phyloP scores from a whole-genome alignment of 805 yeast species.

The Scheffersomyces stipitis region DNA sequence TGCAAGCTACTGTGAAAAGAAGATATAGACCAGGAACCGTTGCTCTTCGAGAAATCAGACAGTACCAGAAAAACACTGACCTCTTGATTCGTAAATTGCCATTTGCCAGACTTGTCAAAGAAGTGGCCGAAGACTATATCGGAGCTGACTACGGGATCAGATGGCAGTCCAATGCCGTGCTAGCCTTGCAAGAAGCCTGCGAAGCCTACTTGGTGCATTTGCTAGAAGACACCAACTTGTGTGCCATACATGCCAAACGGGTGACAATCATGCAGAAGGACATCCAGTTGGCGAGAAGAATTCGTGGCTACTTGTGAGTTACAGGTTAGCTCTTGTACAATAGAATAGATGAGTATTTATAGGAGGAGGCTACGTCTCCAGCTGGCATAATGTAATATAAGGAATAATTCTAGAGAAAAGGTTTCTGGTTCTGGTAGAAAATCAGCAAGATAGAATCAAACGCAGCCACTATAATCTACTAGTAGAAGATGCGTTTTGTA shows the following conservation, averaged over 20 bases:
- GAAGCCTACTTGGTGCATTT: conserved; percentile 75
- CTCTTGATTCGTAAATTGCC: conserved; percentile 69
- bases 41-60: conserved; percentile 68
- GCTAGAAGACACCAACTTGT: conserved; percentile 72
- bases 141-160: conserved; percentile 57
- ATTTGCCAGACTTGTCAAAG: conserved; percentile 73
- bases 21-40: conserved; percentile 62
- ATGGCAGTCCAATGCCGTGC: conserved; percentile 77
- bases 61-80: conserved; percentile 67
- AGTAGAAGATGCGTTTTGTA: too few species aligned
- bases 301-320: conserved; percentile 53
- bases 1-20: conserved; percentile 27
- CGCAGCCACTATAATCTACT: too few species aligned
- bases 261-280: conserved; percentile 87
- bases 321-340: too few species aligned
- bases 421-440: too few species aligned
- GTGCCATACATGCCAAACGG: conserved; percentile 78
- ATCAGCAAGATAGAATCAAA: too few species aligned
- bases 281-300: conserved; percentile 75
- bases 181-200: conserved; percentile 79
- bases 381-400: too few species aligned
- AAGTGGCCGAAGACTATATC: conserved; percentile 61
- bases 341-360: too few species aligned
- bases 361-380: too few species aligned
- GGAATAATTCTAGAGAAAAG: too few species aligned